Conservation (phyloP, 495 filamentous ascomycete species). For the Daldinia caldariorum region DNA sequence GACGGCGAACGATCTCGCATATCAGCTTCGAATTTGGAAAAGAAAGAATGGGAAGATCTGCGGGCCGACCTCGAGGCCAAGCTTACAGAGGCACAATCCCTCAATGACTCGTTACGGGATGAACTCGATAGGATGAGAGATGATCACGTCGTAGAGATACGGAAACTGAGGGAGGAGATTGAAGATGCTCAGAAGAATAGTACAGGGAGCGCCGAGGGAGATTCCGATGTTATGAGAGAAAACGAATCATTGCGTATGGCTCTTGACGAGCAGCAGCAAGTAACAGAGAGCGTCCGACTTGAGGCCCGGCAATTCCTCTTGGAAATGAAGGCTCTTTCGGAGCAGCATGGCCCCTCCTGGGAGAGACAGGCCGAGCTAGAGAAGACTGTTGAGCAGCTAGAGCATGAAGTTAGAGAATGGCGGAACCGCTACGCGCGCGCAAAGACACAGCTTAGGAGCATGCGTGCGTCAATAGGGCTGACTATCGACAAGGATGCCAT, state of each 20-base stretch:
- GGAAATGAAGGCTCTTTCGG: conserved; percentile 88
- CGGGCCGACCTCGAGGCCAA: conserved; percentile 79
- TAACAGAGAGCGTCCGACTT: conserved; percentile 88
- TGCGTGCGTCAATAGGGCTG: conserved; percentile 80
- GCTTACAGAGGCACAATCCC: conserved; percentile 76
- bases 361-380: conserved; percentile 83
- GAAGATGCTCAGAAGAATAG: conserved; percentile 59
- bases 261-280: conserved; percentile 75
- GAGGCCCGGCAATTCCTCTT: conserved; percentile 85
- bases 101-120: conserved; percentile 77
- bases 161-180: conserved; percentile 70
- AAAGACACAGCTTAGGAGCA: conserved; percentile 83
- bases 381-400: conserved; percentile 74
- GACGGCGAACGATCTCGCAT: conserved; percentile 57
- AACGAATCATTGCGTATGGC: conserved; percentile 77
- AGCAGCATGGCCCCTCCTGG: conserved; percentile 78
- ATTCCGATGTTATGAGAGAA: conserved; percentile 73
- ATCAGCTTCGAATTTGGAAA: conserved; percentile 62
- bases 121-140: conserved; percentile 78
- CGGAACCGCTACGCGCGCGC: conserved; percentile 85
- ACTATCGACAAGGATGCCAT: conserved; percentile 71
- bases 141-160: conserved; percentile 71
- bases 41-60: conserved; percentile 77
- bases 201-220: conserved; percentile 45
- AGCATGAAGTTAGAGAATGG: conserved; percentile 87